Percentiles rank a stretch among this genome's conserved stretches.
These are phyloP conservation scores for Clonostachys sp. DNA, from an alignment of 2,329 filamentous ascomycete species.

Conservation along the genomic window DNA sequence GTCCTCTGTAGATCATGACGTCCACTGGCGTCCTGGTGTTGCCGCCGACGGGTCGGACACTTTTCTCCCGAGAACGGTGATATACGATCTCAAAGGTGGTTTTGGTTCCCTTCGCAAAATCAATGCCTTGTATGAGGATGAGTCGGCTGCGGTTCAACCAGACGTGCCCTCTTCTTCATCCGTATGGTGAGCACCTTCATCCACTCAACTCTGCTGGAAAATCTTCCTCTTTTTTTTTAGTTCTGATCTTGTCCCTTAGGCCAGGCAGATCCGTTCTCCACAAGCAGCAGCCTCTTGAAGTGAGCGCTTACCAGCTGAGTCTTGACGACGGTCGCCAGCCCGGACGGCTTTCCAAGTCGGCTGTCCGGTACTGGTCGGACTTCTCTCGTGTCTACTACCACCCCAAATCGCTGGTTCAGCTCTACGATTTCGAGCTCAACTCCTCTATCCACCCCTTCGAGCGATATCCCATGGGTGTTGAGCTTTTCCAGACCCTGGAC, in stretches of 20 bases:
- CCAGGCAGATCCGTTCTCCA: constrained; percentile 64
- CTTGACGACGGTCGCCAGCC: constrained; percentile 70
- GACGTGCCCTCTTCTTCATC: too few species aligned
- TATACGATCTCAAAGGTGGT: constrained; percentile 92
- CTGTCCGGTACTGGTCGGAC: constrained; percentile 95
- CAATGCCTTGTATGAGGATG: constrained; percentile 75
- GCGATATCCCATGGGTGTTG: constrained; percentile 79
- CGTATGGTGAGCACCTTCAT: too few species aligned
- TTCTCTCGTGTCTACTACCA: constrained; percentile 92
- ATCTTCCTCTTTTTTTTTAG: too few species aligned
- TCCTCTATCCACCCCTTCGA: constrained; percentile 82
- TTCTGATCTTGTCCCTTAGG: constrained; percentile 34
- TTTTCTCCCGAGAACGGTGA: constrained; percentile 83
- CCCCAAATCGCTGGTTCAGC: constrained; percentile 78
- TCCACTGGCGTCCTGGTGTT: constrained; percentile 83
- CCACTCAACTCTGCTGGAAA: too few species aligned
- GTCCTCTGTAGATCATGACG: constrained; percentile 41
- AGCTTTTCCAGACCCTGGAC: constrained; percentile 69
- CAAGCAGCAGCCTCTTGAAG: constrained; percentile 60
- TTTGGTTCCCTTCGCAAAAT: constrained; percentile 86
- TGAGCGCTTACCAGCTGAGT: constrained; percentile 72
- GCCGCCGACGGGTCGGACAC: constrained; percentile 84
- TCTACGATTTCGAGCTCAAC: constrained; percentile 82
- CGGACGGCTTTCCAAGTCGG: constrained; percentile 59
- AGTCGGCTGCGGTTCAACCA: too few species aligned